phyloP scores from a whole-genome alignment of 2,329 filamentous ascomycete species.

The Scedosporium minutisporum region DNA sequence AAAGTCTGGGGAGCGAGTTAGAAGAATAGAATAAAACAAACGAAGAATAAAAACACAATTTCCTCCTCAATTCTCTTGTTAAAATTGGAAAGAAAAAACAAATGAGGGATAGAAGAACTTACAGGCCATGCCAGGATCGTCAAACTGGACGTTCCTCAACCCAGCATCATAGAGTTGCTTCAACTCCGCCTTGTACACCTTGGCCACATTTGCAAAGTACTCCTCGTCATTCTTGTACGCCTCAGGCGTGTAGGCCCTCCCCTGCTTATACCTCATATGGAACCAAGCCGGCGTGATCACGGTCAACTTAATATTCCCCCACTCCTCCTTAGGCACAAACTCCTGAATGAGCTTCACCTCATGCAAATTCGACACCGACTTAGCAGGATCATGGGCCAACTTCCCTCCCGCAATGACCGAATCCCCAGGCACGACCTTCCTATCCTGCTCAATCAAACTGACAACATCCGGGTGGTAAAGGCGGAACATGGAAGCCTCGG shows the following conservation, averaged over 20 bases:
- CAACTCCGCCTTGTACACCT: constrained; percentile 55
- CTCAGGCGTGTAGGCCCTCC: constrained; percentile 15
- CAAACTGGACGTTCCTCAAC: constrained; percentile 57
- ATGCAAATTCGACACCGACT: constrained; percentile 37
- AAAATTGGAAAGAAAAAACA: neutral
- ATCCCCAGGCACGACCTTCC: constrained; percentile 46
- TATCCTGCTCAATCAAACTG: constrained; percentile 40
- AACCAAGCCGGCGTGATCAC: constrained; percentile 40
- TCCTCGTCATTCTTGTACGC: constrained; percentile 28
- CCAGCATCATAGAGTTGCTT: constrained; percentile 52
- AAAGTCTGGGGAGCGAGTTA: constrained; percentile 45
- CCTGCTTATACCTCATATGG: constrained; percentile 19
- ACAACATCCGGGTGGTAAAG: constrained; percentile 47
- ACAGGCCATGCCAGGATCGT: constrained; percentile 60
- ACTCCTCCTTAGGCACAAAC: constrained; percentile 34
- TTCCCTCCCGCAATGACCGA: constrained; percentile 42
- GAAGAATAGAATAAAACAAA: neutral
- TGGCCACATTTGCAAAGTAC: constrained; percentile 56
- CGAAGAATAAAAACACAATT: constrained; percentile 8
- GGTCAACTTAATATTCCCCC: constrained; percentile 43
- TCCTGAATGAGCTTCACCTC: constrained; percentile 39
- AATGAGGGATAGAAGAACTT: constrained; percentile 17
- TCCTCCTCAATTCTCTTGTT: too few relatives aligned
- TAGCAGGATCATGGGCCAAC: constrained; percentile 31
- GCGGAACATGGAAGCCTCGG: constrained; percentile 41